phyloP scores from a whole-genome alignment of 1,139 yeast species.

The Zygosaccharomyces sapae region DNA sequence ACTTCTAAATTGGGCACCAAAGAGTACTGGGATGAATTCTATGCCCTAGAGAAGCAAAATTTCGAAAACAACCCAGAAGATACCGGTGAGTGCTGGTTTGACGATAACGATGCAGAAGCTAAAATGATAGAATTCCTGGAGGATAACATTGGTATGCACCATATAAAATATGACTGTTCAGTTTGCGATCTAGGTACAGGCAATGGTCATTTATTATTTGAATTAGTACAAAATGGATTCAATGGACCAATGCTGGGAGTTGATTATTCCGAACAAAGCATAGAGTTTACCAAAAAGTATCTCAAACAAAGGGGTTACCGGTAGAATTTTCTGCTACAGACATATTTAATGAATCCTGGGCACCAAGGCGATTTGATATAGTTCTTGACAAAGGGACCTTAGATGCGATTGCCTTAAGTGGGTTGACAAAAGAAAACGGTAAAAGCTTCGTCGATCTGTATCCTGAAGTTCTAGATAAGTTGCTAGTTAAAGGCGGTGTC shows the following conservation, averaged over 20 bases:
- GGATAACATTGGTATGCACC: slow-evolving; percentile 39
- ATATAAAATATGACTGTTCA: slow-evolving; percentile 34
- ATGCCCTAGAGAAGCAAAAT: slow-evolving; percentile 64
- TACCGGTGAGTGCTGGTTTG: slow-evolving; percentile 95
- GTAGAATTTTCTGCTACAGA: slow-evolving; percentile 44
- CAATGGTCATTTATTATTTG: slow-evolving; percentile 82
- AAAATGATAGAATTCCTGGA: slow-evolving; percentile 67
- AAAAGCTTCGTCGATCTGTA: slow-evolving; percentile 50
- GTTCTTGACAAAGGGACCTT: slow-evolving; percentile 91
- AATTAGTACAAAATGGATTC: slow-evolving; percentile 58
- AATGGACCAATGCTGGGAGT: slow-evolving; percentile 58
- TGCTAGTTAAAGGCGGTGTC: slow-evolving; percentile 55
- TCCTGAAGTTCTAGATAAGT: slow-evolving; percentile 52
- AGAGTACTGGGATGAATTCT: slow-evolving; percentile 87
- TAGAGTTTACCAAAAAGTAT: slow-evolving; percentile 66
- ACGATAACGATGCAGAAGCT: slow-evolving; percentile 85
- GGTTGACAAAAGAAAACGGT: slow-evolving; percentile 43
- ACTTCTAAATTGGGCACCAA: slow-evolving; percentile 75
- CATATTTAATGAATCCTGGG: slow-evolving; percentile 37
- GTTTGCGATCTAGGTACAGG: slow-evolving; percentile 92
- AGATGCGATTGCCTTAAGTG: slow-evolving; percentile 92
- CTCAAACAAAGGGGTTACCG: slow-evolving; percentile 41
- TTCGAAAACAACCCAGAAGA: slow-evolving; percentile 71
- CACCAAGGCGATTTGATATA: slow-evolving; percentile 53
- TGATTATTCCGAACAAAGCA: slow-evolving; percentile 80